phyloP scores from a whole-genome alignment of 75 land plant genomes.

The Cunninghamia lanceolata region DNA sequence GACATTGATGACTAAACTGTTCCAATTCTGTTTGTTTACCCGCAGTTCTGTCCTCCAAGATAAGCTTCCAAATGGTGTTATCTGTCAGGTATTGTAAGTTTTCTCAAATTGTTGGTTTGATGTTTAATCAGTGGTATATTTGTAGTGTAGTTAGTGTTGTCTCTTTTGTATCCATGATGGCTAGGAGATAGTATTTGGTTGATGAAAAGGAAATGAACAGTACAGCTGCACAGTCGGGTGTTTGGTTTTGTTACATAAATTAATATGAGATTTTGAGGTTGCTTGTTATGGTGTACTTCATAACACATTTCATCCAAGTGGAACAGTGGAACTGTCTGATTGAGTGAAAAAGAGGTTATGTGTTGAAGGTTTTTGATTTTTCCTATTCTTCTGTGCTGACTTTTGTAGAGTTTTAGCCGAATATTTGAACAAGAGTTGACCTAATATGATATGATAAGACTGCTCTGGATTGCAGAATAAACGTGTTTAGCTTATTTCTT shows the following conservation, averaged over 20 bases:
- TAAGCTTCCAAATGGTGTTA: slow-evolving; percentile 50
- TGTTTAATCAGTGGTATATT: slow-evolving; percentile 1
- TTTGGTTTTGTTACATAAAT: background rate
- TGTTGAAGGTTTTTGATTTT: background rate
- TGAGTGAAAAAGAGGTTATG: background rate
- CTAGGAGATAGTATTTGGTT: background rate
- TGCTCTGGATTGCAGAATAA: background rate
- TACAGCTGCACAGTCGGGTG: background rate
- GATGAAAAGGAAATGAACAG: background rate
- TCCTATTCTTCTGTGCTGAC: background rate
- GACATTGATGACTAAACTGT: background rate
- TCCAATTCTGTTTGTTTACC: slow-evolving; percentile 1
- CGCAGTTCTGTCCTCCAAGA: slow-evolving; percentile 64
- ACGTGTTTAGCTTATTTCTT: too few relatives aligned
- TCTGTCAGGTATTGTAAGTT: slow-evolving; percentile 51
- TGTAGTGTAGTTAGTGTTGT: background rate
- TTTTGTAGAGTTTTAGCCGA: background rate
- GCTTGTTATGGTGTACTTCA: background rate
- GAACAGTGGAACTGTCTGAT: background rate
- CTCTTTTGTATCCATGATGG: background rate
- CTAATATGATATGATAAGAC: background rate
- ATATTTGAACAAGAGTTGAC: background rate
- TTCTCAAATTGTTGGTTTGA: background rate
- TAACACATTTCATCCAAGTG: background rate
- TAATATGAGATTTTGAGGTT: background rate